These are phyloP conservation scores for Saccharomycopsis crataegensis DNA, from an alignment of 1,139 yeast genomes.

Conservation along the genomic window DNA sequence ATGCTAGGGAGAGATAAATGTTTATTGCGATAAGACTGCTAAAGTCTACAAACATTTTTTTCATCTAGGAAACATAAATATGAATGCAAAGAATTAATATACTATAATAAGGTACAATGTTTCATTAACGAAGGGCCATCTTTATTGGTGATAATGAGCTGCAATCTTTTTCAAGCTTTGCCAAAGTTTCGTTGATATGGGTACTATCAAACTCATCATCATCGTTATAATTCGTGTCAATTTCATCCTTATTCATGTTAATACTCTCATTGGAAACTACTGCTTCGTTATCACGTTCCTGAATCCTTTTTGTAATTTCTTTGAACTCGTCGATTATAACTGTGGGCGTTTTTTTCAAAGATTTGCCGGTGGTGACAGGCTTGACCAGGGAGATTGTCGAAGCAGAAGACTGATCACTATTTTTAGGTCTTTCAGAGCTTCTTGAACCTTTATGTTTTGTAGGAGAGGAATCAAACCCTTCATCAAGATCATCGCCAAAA, in stretches of 20 bases:
- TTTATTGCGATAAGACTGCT: neutral
- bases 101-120: neutral
- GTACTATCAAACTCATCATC: constrained; percentile 18
- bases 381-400: too few species aligned
- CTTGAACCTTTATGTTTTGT: neutral
- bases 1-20: neutral
- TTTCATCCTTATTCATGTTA: neutral
- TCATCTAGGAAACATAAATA: neutral
- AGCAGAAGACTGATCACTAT: neutral
- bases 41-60: neutral
- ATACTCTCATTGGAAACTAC: neutral
- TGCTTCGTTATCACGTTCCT: constrained; percentile 1
- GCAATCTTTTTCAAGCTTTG: constrained; percentile 16
- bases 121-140: neutral
- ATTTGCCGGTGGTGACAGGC: too few species aligned
- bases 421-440: neutral
- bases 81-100: neutral
- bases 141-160: constrained; percentile 16
- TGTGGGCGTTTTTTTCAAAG: neutral
- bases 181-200: constrained; percentile 15
- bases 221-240: neutral
- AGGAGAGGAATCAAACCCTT: too few species aligned
- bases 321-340: constrained; percentile 9
- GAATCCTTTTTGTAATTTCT: constrained; percentile 2
- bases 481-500: too few species aligned